Evolutionary conservation across 768 basidiomycete species (phyloP).

Genomic region (Suillus subluteus): DNA sequence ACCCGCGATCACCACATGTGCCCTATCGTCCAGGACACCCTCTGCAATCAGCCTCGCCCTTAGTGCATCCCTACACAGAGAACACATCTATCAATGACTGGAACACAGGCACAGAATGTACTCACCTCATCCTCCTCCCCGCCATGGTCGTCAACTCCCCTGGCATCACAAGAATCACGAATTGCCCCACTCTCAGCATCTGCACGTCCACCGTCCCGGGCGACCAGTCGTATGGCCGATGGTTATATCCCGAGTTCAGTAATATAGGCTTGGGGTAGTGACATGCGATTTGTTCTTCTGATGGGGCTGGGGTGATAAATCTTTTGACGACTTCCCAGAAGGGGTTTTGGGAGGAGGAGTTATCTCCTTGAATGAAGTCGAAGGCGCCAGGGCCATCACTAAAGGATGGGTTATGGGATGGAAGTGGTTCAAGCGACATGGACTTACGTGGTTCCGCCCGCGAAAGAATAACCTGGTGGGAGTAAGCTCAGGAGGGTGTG

Average conservation of each 20-base stretch:
- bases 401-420: constrained; percentile 8
- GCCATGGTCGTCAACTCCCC: constrained; percentile 86
- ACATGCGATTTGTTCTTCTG: constrained; percentile 64
- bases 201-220: constrained; percentile 76
- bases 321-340: constrained; percentile 84
- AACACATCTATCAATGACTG: not conserved
- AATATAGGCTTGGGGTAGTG: constrained; percentile 81
- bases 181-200: constrained; percentile 75
- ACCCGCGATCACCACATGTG: constrained; percentile 77
- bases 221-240: constrained; percentile 74
- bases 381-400: constrained; percentile 84
- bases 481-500: constrained; percentile 12
- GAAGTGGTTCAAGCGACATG: not conserved
- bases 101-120: constrained; percentile 7
- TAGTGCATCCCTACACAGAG: constrained; percentile 58
- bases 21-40: constrained; percentile 64
- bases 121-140: constrained; percentile 72
- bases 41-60: constrained; percentile 65
- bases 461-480: constrained; percentile 68
- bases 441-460: constrained; percentile 80
- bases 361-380: constrained; percentile 77
- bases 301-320: constrained; percentile 67
- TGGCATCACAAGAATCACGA: constrained; percentile 76
- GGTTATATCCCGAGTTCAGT: constrained; percentile 75
- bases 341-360: constrained; percentile 71